Evolutionary conservation across 768 basidiomycete genomes (phyloP).

Genomic region (Strobilomyces dryophilus): DNA sequence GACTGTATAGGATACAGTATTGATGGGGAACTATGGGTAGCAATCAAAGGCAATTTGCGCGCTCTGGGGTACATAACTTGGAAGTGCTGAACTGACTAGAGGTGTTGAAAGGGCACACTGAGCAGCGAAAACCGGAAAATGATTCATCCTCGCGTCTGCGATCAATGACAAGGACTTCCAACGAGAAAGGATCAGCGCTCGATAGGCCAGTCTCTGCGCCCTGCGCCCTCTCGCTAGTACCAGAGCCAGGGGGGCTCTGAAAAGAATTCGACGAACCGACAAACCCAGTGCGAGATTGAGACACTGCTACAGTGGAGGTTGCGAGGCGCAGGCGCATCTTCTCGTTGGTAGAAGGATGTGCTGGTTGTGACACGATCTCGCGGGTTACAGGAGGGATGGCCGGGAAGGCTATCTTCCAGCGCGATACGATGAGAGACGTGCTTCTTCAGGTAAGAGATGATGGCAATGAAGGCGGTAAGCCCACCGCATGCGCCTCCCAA

Average conservation of each 20-base stretch:
- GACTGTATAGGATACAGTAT: not conserved
- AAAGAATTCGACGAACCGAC: not conserved
- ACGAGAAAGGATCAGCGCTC: not conserved
- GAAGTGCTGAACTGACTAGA: not conserved
- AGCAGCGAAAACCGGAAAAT: not conserved
- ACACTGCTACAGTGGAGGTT: not conserved
- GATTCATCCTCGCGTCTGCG: not conserved
- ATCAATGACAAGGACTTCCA: not conserved
- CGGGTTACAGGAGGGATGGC: not conserved
- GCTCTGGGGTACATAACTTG: not conserved
- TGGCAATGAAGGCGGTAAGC: not conserved
- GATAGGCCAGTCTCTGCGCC: not conserved
- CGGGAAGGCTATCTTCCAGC: slow-evolving; percentile 1
- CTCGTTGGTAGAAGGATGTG: not conserved
- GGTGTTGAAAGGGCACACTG: not conserved
- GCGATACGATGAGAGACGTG: not conserved
- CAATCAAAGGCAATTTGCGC: not conserved
- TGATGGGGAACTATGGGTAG: not conserved
- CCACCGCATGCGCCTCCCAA: slow-evolving; percentile 8
- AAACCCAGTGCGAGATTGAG: not conserved
- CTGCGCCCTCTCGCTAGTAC: not conserved
- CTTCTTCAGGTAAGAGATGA: slow-evolving; percentile 7
- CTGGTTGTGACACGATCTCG: not conserved
- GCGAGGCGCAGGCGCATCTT: slow-evolving; percentile 4
- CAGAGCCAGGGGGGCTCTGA: not conserved